Conservation (phyloP, 805 yeast species). For the Teunomyces barrocoloradensis region DNA sequence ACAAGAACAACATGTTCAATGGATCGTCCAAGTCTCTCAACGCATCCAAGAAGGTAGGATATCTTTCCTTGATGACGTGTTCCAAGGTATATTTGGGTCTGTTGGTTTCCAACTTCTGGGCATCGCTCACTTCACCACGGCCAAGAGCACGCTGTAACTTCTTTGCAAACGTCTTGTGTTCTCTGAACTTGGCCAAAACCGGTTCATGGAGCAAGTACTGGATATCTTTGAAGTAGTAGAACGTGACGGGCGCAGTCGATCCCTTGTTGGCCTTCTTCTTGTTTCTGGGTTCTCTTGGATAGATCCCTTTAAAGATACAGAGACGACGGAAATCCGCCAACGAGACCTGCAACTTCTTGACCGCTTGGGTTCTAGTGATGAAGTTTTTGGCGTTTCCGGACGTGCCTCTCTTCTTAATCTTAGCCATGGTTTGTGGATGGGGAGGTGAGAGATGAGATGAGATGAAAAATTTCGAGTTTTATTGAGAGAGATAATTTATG, state of each 20-base stretch:
- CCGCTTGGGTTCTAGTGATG: conserved; percentile 92
- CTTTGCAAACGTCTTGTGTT: conserved; percentile 90
- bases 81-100: conserved; percentile 86
- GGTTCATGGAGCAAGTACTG: conserved; percentile 96
- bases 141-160: conserved; percentile 88
- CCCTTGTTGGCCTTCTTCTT: conserved; percentile 97
- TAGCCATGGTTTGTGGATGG: conserved; percentile 42
- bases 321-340: conserved; percentile 95
- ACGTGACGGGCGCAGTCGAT: conserved; percentile 93
- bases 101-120: conserved; percentile 76
- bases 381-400: conserved; percentile 90
- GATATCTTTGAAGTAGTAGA: conserved; percentile 90
- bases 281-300: conserved; percentile 94
- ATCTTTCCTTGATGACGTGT: conserved; percentile 89
- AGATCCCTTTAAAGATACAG: conserved; percentile 97
- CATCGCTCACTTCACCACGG: conserved; percentile 86
- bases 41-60: conserved; percentile 91
- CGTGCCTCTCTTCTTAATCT: conserved; percentile 79
- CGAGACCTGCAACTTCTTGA: conserved; percentile 85
- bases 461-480: conserved; percentile 5
- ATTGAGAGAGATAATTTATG: background rate
- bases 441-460: conserved; percentile 10
- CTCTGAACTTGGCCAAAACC: conserved; percentile 84
- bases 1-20: conserved; percentile 87
- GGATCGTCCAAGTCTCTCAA: conserved; percentile 94